Percentiles rank a stretch among this genome's conserved stretches.
phyloP scores from a whole-genome alignment of 768 basidiomycete genomes.

The Russula dissimulans region DNA sequence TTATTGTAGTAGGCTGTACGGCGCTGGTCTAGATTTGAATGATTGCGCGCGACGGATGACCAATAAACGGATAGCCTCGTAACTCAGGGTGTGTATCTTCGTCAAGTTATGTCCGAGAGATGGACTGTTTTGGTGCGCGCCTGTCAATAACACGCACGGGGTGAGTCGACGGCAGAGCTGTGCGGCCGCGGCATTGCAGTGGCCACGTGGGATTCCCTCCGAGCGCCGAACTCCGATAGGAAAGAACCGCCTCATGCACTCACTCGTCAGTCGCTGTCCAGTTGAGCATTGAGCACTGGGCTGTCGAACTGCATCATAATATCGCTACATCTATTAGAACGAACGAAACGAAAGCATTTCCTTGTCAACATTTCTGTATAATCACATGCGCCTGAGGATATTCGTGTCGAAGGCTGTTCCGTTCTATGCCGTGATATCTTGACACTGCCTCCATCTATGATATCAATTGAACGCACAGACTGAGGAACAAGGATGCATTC shows the following conservation, averaged over 20 bases:
- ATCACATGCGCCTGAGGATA: background rate
- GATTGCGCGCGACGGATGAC: background rate
- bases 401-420: conserved; percentile 10
- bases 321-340: background rate
- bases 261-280: no score
- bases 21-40: background rate
- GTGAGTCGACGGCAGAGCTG: background rate
- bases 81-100: background rate
- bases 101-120: background rate
- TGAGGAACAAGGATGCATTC: background rate
- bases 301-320: no score
- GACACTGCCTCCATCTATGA: conserved; percentile 5
- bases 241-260: no score
- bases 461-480: background rate
- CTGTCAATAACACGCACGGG: background rate
- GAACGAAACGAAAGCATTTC: background rate
- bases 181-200: background rate
- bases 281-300: no score
- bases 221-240: no score
- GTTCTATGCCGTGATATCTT: background rate
- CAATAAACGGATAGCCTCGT: background rate
- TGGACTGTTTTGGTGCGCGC: background rate
- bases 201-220: no score
- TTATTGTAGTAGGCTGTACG: conserved; percentile 17
- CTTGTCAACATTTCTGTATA: background rate